phyloP scores from a whole-genome alignment of 352 stramenopile species.

The Phytopythium kandeliae region DNA sequence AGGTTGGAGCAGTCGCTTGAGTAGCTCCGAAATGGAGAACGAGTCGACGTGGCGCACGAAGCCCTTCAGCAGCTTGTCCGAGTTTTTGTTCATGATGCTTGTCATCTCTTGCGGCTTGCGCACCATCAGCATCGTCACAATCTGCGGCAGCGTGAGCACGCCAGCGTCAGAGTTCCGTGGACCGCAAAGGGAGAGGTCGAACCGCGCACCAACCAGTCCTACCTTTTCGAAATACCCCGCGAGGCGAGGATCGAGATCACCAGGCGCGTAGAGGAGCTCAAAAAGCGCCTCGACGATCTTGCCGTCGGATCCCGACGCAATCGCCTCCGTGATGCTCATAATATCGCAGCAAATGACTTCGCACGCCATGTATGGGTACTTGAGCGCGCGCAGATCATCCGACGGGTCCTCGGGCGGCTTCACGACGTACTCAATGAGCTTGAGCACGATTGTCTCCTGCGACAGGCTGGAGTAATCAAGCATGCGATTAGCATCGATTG shows the following conservation, averaged over 20 bases:
- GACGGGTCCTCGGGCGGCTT: slow-evolving; percentile 34
- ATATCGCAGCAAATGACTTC: slow-evolving; percentile 98
- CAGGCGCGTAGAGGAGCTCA: slow-evolving; percentile 80
- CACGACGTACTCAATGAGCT: slow-evolving; percentile 80
- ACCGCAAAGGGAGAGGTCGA: not conserved
- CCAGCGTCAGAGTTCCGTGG: not conserved
- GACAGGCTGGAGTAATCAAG: slow-evolving; percentile 41
- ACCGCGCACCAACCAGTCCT: not conserved
- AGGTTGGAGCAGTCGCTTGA: slow-evolving; percentile 80
- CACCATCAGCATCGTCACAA: slow-evolving; percentile 87
- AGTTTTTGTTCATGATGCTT: slow-evolving; percentile 76
- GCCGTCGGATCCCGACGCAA: slow-evolving; percentile 59
- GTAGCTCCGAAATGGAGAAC: slow-evolving; percentile 77
- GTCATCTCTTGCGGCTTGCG: slow-evolving; percentile 86
- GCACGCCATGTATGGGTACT: slow-evolving; percentile 97
- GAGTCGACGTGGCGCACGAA: slow-evolving; percentile 65
- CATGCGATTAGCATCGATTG: not conserved
- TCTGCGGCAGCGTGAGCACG: slow-evolving; percentile 12
- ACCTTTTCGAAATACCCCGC: slow-evolving; percentile 97
- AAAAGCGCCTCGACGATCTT: slow-evolving; percentile 91
- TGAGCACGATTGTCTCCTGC: slow-evolving; percentile 52
- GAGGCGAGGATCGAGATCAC: slow-evolving; percentile 88
- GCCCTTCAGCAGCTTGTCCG: slow-evolving; percentile 54
- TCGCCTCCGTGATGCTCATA: slow-evolving; percentile 87
- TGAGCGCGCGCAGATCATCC: slow-evolving; percentile 65